Evolutionary conservation across 169 alveolate genomes (phyloP), one percentile per base, ranked within the genome.

Genomic region (Babesia caballi): DNA sequence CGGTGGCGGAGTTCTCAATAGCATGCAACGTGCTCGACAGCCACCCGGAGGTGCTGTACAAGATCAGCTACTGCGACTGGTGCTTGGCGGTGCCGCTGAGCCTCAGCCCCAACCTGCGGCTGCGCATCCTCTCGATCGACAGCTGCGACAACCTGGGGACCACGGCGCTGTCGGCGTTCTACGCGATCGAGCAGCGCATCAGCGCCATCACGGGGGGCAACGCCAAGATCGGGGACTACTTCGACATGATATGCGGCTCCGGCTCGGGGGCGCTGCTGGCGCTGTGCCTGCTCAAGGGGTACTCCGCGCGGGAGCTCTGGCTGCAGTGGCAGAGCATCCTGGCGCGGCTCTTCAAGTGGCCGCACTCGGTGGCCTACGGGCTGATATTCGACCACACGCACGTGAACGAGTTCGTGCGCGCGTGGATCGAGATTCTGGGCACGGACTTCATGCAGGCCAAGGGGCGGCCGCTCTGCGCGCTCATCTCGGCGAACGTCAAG

Each of bases 241-340:
- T 90, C 57, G 94, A 90, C 68, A 52, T 84, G 59, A 58, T 90
- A 21, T 75, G 90, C 38, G 94, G 93, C 30, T 85, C 94, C 9
- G 90, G 94, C 9, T 69, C 94, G 17, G 94, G 94, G 0, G 93
- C 93, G 14, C 46, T 90, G 12, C 86, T 90, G 3, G 88, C 88
- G n/a, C 73, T 90, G 40, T 72, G 83, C 5, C 70, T 90, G 32
- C 76, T 90, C 32, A 70, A 58, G 91, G 94, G 83, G 25, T 66
- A 77, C 44, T 63, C 83, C 23, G 41, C 85, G 36, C 63, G 73
- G 68, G 94, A 90, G 6, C 47, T 90, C 33, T 46, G 53, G 47
- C 32, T 47, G 7, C 40, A 78, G 66, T 83, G 89, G 82, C 84
- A 85, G 58, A 36, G 41, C 32, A 71, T 85, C 21, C 58, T 84